These are phyloP conservation scores for Peltaster fructicola DNA, from an alignment of 2,329 filamentous ascomycete species.

Conservation along the genomic window DNA sequence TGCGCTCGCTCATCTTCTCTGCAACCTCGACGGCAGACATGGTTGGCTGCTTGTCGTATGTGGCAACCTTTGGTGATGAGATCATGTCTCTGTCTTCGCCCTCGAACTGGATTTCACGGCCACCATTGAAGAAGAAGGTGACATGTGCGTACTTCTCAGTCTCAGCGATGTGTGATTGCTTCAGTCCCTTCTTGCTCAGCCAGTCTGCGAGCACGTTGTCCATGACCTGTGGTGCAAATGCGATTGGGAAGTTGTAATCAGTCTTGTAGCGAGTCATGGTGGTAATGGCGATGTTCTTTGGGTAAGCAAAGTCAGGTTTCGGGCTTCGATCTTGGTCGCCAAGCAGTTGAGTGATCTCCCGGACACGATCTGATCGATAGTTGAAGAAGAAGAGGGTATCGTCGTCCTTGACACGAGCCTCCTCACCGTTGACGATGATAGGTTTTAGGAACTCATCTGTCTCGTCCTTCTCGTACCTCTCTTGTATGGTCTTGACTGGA, in stretches of 20 bases:
- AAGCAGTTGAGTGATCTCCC: conserved; percentile 87
- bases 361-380: conserved; percentile 94
- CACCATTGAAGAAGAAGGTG: conserved; percentile 99
- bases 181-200: conserved; percentile 70
- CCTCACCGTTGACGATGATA: conserved; percentile 80
- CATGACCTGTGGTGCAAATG: conserved; percentile 91
- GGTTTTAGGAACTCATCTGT: conserved; percentile 97
- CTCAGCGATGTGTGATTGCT: conserved; percentile 94
- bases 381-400: conserved; percentile 99
- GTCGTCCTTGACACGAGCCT: conserved; percentile 71
- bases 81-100: conserved; percentile 89
- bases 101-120: conserved; percentile 88
- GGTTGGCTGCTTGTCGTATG: conserved; percentile 85
- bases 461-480: conserved; percentile 72
- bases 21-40: conserved; percentile 90
- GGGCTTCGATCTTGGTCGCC: conserved; percentile 86
- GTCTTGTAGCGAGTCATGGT: conserved; percentile 99
- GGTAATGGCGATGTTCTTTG: conserved; percentile 68
- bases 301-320: conserved; percentile 79
- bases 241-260: conserved; percentile 80
- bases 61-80: conserved; percentile 83
- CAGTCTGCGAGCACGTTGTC: conserved; percentile 96
- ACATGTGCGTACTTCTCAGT: conserved; percentile 99
- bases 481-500: conserved; percentile 70
- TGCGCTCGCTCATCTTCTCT: conserved; percentile 73